phyloP scores from a whole-genome alignment of 208 protist genomes.

The Giardia duodenalis region DNA sequence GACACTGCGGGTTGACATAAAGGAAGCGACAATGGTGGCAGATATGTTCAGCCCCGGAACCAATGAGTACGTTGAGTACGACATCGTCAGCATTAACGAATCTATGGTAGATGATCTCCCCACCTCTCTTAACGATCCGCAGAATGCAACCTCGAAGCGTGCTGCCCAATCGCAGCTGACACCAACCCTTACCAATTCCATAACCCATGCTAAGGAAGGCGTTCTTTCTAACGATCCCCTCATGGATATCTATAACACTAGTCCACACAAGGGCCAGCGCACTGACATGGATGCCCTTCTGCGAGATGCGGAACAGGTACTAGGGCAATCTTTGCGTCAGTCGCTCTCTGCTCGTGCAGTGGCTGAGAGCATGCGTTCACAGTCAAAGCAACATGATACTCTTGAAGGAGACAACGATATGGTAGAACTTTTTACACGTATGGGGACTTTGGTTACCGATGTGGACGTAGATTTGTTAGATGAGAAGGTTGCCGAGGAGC shows the following conservation, averaged over 20 bases:
- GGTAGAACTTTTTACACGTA: too few relatives aligned
- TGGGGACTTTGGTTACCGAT: too few relatives aligned
- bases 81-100: neutral
- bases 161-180: neutral
- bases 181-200: neutral
- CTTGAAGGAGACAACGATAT: too few relatives aligned
- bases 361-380: too few relatives aligned
- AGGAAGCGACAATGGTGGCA: neutral
- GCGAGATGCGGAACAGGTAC: too few relatives aligned
- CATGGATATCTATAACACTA: neutral
- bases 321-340: too few relatives aligned
- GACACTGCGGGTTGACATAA: neutral
- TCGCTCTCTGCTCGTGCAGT: too few relatives aligned
- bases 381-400: too few relatives aligned
- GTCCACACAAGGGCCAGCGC: neutral
- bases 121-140: too few relatives aligned
- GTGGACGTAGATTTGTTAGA: too few relatives aligned
- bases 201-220: neutral
- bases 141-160: neutral
- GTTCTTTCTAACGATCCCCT: neutral
- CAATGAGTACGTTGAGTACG: neutral
- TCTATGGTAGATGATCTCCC: neutral
- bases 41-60: neutral
- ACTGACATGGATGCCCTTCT: too few relatives aligned
- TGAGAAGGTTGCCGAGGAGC: too few relatives aligned